These are phyloP conservation scores for Thelonectria rubi DNA, from an alignment of 2,329 filamentous ascomycete species.

Conservation along the genomic window DNA sequence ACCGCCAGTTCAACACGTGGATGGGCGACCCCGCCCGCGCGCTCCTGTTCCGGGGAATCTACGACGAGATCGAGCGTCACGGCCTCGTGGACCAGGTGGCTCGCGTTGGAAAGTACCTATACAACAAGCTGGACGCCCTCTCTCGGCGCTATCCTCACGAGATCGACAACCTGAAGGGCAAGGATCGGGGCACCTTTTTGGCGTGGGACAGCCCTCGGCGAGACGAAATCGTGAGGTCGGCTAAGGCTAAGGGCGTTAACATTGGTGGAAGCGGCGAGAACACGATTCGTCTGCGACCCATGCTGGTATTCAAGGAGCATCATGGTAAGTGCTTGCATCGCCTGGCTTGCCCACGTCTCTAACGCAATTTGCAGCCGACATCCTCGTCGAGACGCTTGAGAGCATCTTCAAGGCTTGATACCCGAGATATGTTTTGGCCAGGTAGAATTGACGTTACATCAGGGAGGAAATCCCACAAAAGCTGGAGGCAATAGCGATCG, in stretches of 20 bases:
- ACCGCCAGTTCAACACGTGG: constrained; percentile 97
- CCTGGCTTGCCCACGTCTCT: neutral
- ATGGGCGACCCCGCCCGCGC: constrained; percentile 90
- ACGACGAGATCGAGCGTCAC: constrained; percentile 77
- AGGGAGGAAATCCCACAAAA: neutral
- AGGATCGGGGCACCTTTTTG: constrained; percentile 88
- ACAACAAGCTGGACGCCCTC: constrained; percentile 70
- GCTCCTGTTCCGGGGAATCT: constrained; percentile 84
- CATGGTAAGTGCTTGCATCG: constrained; percentile 56
- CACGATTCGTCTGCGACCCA: constrained; percentile 82
- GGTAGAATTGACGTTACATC: neutral
- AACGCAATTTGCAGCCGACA: constrained; percentile 63
- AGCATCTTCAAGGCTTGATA: constrained; percentile 66
- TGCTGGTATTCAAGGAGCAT: constrained; percentile 89
- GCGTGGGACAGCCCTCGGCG: constrained; percentile 85
- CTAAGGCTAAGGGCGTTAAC: constrained; percentile 82
- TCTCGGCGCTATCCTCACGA: constrained; percentile 75
- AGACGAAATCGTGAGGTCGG: constrained; percentile 79
- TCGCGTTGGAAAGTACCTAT: constrained; percentile 80
- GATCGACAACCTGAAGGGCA: constrained; percentile 83
- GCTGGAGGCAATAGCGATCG: neutral
- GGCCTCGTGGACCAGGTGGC: constrained; percentile 81
- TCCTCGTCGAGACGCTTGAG: constrained; percentile 79
- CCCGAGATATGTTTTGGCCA: neutral
- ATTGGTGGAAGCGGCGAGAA: constrained; percentile 81